phyloP scores from a whole-genome alignment of 2,329 filamentous ascomycete genomes.

The Pseudogymnoascus sp. region DNA sequence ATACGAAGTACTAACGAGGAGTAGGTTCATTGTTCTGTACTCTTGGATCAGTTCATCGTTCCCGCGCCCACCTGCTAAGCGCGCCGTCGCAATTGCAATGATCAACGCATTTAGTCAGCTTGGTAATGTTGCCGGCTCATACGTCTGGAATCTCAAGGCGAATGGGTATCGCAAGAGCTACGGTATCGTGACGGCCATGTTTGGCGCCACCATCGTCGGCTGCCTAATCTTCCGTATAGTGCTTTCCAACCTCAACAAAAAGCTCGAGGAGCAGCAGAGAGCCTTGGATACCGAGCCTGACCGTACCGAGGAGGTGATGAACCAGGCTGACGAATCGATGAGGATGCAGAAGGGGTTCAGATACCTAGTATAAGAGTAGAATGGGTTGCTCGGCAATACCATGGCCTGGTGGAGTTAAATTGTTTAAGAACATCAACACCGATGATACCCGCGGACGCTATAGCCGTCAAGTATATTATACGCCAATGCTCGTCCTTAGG shows the following conservation, averaged over 20 bases:
- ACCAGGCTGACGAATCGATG: conserved; percentile 38
- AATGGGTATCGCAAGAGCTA: conserved; percentile 59
- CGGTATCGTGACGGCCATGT: conserved; percentile 59
- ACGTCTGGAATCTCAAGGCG: conserved; percentile 53
- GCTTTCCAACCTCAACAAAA: conserved; percentile 40
- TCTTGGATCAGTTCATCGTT: conserved; percentile 43
- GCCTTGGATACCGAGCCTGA: conserved; percentile 32
- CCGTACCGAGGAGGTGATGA: conserved; percentile 36
- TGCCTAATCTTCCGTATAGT: conserved; percentile 43
- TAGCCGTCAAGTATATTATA: background rate
- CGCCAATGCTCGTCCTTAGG: background rate
- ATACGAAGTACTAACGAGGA: background rate
- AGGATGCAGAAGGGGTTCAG: conserved; percentile 42
- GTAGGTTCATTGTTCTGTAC: conserved; percentile 47
- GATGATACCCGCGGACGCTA: background rate
- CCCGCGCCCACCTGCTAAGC: conserved; percentile 18
- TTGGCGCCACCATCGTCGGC: conserved; percentile 49
- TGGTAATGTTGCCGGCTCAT: conserved; percentile 53
- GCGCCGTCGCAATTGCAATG: conserved; percentile 17
- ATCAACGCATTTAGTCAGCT: conserved; percentile 32
- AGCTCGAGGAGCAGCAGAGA: conserved; percentile 37
- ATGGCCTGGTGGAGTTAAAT: background rate
- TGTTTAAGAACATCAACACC: background rate
- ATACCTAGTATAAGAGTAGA: conserved; percentile 34
- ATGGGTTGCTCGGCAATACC: background rate